Percentiles rank a stretch among this genome's conserved stretches.
Evolutionary conservation across 1,284 basidiomycete genomes (phyloP).

Genomic region (Apiotrichum veenhuisii): DNA sequence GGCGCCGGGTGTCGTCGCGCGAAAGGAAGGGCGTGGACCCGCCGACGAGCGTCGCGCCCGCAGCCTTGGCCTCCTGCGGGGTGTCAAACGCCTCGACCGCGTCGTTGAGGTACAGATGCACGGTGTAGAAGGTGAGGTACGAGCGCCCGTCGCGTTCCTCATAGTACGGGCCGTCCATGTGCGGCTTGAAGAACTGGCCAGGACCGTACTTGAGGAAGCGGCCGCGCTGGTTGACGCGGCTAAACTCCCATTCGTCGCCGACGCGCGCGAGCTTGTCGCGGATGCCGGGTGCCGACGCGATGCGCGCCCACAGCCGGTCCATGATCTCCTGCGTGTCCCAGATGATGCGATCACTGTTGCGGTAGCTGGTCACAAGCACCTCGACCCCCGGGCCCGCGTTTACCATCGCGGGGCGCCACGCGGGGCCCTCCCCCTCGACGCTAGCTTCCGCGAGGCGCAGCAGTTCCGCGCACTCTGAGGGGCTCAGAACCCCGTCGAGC

Average conservation of each 20-base stretch:
- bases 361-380: conserved; percentile 1
- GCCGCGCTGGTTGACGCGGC: not conserved
- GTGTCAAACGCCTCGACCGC: not conserved
- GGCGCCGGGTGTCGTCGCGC: not conserved
- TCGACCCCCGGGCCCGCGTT: not conserved
- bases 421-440: not conserved
- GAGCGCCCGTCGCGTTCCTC: not conserved
- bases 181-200: conserved; percentile 1
- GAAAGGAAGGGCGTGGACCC: not conserved
- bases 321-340: not conserved
- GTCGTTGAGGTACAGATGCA: conserved; percentile 5
- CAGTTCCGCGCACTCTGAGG: not conserved
- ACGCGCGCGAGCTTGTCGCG: not conserved
- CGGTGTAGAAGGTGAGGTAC: conserved; percentile 1
- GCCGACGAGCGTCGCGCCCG: not conserved
- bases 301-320: conserved; percentile 2
- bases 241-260: not conserved
- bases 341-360: conserved; percentile 3
- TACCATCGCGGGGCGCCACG: not conserved
- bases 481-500: not conserved
- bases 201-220: not conserved
- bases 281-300: not conserved
- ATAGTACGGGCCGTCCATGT: conserved; percentile 1
- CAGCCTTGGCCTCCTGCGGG: not conserved
- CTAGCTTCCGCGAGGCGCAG: not conserved